These are phyloP conservation scores for Piloderma croceum DNA, from an alignment of 768 basidiomycete species.

Conservation along the genomic window DNA sequence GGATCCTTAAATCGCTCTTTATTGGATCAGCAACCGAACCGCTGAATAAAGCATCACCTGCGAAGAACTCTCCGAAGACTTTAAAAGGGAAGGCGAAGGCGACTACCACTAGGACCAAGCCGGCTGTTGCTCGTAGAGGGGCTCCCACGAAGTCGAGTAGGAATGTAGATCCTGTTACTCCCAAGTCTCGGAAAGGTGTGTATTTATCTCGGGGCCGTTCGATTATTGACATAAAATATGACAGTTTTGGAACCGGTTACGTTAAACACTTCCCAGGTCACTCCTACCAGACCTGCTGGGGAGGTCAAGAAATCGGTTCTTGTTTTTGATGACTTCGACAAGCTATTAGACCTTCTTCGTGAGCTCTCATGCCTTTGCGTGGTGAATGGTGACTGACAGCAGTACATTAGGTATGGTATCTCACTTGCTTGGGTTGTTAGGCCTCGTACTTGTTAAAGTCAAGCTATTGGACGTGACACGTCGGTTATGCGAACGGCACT, in stretches of 20 bases:
- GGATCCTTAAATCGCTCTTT: slow-evolving; percentile 38
- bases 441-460: slow-evolving; percentile 59
- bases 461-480: slow-evolving; percentile 61
- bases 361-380: slow-evolving; percentile 17
- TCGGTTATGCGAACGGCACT: slow-evolving; percentile 49
- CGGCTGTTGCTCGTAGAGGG: slow-evolving; percentile 20
- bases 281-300: slow-evolving; percentile 7
- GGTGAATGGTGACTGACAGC: slow-evolving; percentile 1
- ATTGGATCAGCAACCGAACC: slow-evolving; percentile 5
- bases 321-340: slow-evolving; percentile 22
- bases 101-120: no score
- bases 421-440: slow-evolving; percentile 64
- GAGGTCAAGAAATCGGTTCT: neutral
- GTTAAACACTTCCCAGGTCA: slow-evolving; percentile 8
- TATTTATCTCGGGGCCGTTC: no score
- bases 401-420: slow-evolving; percentile 43
- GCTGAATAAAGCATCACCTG: slow-evolving; percentile 15
- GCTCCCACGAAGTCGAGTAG: no score
- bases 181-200: slow-evolving; percentile 36
- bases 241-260: slow-evolving; percentile 16
- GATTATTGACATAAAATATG: no score
- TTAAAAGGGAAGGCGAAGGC: no score
- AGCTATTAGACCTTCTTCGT: slow-evolving; percentile 50
- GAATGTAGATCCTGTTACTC: slow-evolving; percentile 36
- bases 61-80: slow-evolving; percentile 10